phyloP scores from a whole-genome alignment of 2,329 filamentous ascomycete species.

The Hymenoscyphus repandus region DNA sequence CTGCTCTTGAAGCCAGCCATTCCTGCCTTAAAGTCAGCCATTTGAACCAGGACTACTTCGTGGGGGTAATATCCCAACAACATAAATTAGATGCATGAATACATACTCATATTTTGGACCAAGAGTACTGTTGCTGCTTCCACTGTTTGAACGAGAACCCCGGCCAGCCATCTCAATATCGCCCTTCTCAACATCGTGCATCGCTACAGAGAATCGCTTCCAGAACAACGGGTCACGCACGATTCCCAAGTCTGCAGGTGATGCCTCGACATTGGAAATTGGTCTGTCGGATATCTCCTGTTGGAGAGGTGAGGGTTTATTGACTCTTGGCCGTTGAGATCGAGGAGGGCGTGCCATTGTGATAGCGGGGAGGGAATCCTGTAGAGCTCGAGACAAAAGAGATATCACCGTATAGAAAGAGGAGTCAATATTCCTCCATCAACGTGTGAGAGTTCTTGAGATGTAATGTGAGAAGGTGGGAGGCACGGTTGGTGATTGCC shows the following conservation, averaged over 20 bases:
- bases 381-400: neutral
- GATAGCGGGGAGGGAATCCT: neutral
- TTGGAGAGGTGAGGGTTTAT: constrained; percentile 28
- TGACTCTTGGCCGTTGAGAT: constrained; percentile 14
- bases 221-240: constrained; percentile 31
- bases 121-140: constrained; percentile 12
- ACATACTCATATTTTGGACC: constrained; percentile 14
- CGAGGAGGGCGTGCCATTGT: constrained; percentile 22
- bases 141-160: constrained; percentile 8
- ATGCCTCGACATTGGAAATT: constrained; percentile 10
- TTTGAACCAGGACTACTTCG: neutral
- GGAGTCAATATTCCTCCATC: neutral
- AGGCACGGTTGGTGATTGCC: neutral
- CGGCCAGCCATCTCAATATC: constrained; percentile 17
- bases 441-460: neutral
- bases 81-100: no score
- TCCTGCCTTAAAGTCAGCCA: constrained; percentile 13
- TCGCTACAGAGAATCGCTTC: constrained; percentile 31
- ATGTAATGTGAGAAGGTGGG: neutral
- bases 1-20: constrained; percentile 31
- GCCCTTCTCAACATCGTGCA: constrained; percentile 24
- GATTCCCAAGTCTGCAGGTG: constrained; percentile 19
- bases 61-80: no score
- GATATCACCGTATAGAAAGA: neutral
- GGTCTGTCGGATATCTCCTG: constrained; percentile 27